Evolutionary conservation across 1,284 basidiomycete genomes (phyloP), one percentile per base, ranked within the genome.

Genomic region (Lignosus rhinocerotis): DNA sequence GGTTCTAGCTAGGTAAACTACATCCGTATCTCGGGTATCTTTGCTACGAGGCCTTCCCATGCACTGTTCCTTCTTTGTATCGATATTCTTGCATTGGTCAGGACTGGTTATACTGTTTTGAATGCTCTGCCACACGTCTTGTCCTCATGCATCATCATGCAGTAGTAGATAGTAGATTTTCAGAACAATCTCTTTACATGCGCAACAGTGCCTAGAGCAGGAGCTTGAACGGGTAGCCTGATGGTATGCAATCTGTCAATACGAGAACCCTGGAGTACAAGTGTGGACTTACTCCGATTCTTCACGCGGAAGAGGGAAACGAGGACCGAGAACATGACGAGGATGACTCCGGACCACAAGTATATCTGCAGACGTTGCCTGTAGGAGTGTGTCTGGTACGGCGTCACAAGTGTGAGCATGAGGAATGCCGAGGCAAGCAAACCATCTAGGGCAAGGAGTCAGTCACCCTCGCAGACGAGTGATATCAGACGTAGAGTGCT

Each of bases 281-380:
- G 55, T 51, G 51, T 47, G 47, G 30, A 74, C 81, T 48, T 62
- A 90, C 90, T 89, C 74, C 86, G 82, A 75, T 98, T 97, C 79
- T 99, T 99, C 64, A 95, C 80, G 69, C 86, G 85, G 83, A 99
- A 99, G 44, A 99, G 72, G 48, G 91, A 92, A 56, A 98, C 78
- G 46, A 99, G 79, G 62, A 96, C 80, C 49, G 94, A 96, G 74
- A 95, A 95, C 58, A 97, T 81, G 66, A 94, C 79, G 72, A 97
- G 77, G 59, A 93, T 82, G 57, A 98, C 87, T 1, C 80, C 85
- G 2, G 87, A 85, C 94, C 94, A 98, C 38, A 98, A 80, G 72
- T 96, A 96, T 25, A 97, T 80, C 66, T 95, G 95, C 25, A 89
- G 71, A 34, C 93, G 84, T 73, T 99, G 96, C 59, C 89, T 86